Percentiles rank a stretch among this genome's conserved stretches.
Conservation (phyloP, 768 basidiomycete species). For the Tubosaeta sp. region DNA sequence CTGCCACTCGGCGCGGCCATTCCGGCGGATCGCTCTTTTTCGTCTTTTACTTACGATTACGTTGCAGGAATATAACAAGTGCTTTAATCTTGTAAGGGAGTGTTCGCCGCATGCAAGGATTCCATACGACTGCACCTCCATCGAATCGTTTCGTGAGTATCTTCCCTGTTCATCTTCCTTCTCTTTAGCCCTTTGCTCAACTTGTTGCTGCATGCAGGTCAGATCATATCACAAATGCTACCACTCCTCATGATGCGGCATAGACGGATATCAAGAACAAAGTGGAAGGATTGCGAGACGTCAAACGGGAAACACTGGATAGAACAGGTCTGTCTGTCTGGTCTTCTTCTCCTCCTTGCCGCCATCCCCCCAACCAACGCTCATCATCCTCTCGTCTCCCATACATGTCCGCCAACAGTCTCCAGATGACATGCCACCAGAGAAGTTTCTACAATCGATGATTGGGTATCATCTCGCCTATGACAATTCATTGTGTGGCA, state of each 20-base stretch:
- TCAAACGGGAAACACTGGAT: slow-evolving; percentile 76
- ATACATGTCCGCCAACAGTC: slow-evolving; percentile 30
- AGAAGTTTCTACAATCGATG: slow-evolving; percentile 65
- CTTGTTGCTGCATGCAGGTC: slow-evolving; percentile 41
- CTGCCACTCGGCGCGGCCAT: slow-evolving; percentile 5
- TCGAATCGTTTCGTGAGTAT: slow-evolving; percentile 65
- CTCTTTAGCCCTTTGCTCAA: neutral
- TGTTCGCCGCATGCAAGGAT: slow-evolving; percentile 58
- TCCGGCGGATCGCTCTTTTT: slow-evolving; percentile 1
- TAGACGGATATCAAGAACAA: slow-evolving; percentile 68
- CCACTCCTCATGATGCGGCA: slow-evolving; percentile 86
- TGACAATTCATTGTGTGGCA: slow-evolving; percentile 69
- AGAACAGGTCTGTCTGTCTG: slow-evolving; percentile 55
- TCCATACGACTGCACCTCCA: slow-evolving; percentile 49
- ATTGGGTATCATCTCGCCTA: slow-evolving; percentile 76
- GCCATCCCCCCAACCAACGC: neutral
- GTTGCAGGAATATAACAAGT: slow-evolving; percentile 68
- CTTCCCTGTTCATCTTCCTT: neutral
- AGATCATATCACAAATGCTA: slow-evolving; percentile 67
- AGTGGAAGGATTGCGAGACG: slow-evolving; percentile 65
- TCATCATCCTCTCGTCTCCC: neutral
- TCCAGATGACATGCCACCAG: slow-evolving; percentile 57
- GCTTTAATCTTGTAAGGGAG: slow-evolving; percentile 53
- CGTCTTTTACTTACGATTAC: neutral
- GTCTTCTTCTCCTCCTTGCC: neutral